Evolutionary conservation across 1,284 basidiomycete genomes (phyloP).

Genomic region (Malassezia arunalokei): DNA sequence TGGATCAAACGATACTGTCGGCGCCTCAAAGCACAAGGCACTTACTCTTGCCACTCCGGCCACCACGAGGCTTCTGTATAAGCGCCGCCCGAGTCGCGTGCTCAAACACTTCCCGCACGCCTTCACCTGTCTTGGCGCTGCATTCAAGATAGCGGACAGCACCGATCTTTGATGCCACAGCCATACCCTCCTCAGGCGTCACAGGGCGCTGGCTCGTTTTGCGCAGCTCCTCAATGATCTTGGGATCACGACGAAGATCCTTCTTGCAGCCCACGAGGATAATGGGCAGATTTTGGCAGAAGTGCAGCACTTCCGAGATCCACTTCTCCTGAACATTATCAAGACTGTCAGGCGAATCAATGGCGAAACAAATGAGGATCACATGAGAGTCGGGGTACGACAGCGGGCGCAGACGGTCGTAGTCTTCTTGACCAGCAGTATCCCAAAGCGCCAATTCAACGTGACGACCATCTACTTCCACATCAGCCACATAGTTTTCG

Average conservation of each 20-base stretch:
- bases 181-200: constrained; percentile 54
- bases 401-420: constrained; percentile 52
- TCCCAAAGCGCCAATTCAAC: constrained; percentile 89
- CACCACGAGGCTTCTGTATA: constrained; percentile 48
- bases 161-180: constrained; percentile 74
- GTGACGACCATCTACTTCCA: constrained; percentile 79
- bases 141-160: constrained; percentile 82
- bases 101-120: constrained; percentile 84
- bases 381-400: constrained; percentile 85
- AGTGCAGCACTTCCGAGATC: constrained; percentile 87
- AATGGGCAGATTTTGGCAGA: constrained; percentile 73
- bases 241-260: constrained; percentile 45
- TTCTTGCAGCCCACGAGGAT: constrained; percentile 85
- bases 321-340: constrained; percentile 97
- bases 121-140: constrained; percentile 74
- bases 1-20: background rate
- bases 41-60: constrained; percentile 47
- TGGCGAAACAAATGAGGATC: constrained; percentile 83
- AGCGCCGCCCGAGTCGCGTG: constrained; percentile 71
- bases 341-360: constrained; percentile 79
- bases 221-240: constrained; percentile 46
- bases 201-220: constrained; percentile 45
- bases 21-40: constrained; percentile 54
- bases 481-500: constrained; percentile 77
- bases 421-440: constrained; percentile 78